Evolutionary conservation across 306 rosid genomes (phyloP).

Genomic region (Corylus americana): DNA sequence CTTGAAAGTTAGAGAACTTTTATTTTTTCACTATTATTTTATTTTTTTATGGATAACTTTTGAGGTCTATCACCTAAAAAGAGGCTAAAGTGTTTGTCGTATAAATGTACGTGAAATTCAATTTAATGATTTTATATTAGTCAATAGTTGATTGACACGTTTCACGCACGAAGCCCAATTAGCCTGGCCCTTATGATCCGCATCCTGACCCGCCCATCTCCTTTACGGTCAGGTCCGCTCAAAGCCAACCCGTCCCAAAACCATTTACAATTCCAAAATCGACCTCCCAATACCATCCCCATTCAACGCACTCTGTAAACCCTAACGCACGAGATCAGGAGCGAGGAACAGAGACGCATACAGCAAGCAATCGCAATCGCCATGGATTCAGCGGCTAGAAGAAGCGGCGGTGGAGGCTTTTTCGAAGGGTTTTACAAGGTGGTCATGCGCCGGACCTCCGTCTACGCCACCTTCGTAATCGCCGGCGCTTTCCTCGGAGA

Average conservation of each 20-base stretch:
- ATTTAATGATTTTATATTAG: too few relatives aligned
- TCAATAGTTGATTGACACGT: background rate
- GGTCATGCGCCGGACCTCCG: conserved; percentile 91
- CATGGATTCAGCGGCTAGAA: conserved; percentile 66
- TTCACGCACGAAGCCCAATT: conserved; percentile 4
- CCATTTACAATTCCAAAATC: background rate
- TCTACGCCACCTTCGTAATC: conserved; percentile 74
- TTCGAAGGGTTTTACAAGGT: conserved; percentile 78
- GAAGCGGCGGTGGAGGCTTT: conserved; percentile 62
- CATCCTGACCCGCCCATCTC: background rate
- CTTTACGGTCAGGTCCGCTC: conserved; percentile 1
- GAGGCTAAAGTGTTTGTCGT: too few relatives aligned
- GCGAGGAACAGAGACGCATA: background rate
- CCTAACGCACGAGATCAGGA: conserved; percentile 33
- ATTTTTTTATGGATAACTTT: too few relatives aligned
- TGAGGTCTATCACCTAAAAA: background rate
- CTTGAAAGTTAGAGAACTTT: too few relatives aligned
- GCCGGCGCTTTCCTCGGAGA: conserved; percentile 96
- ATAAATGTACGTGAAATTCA: too few relatives aligned
- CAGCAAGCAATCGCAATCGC: conserved; percentile 8
- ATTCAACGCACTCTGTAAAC: conserved; percentile 10
- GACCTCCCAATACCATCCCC: background rate
- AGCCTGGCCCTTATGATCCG: background rate
- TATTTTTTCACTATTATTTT: too few relatives aligned
- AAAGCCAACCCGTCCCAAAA: background rate